phyloP scores from a whole-genome alignment of 2,329 filamentous ascomycete species.

The Alternaria conjuncta region DNA sequence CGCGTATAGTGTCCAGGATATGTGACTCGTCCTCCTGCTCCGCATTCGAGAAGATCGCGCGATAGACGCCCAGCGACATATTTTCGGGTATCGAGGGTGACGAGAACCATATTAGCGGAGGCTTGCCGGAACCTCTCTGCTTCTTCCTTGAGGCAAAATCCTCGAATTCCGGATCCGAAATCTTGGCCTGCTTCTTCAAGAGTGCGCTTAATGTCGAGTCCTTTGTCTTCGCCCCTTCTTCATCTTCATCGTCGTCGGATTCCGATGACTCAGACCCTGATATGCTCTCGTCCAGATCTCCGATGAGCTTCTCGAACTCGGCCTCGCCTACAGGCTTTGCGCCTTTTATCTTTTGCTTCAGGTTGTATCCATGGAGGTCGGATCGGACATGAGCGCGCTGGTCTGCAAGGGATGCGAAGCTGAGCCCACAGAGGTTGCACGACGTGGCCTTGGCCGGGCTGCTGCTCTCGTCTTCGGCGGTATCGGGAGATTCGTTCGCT shows the following conservation, averaged over 20 bases:
- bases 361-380: constrained; percentile 91
- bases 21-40: constrained; percentile 70
- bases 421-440: constrained; percentile 79
- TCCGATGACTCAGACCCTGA: constrained; percentile 83
- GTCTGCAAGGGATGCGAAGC: constrained; percentile 75
- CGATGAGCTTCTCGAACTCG: constrained; percentile 87
- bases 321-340: constrained; percentile 73
- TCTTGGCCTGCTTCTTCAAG: constrained; percentile 80
- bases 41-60: constrained; percentile 74
- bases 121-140: constrained; percentile 66
- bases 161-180: constrained; percentile 65
- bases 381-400: constrained; percentile 87
- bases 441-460: constrained; percentile 67
- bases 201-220: constrained; percentile 77
- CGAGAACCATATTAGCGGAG: constrained; percentile 84
- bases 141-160: constrained; percentile 56
- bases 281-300: constrained; percentile 85
- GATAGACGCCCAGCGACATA: constrained; percentile 83
- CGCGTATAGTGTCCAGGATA: constrained; percentile 71
- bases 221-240: constrained; percentile 57
- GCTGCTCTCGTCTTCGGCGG: constrained; percentile 46
- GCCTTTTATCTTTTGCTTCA: constrained; percentile 87
- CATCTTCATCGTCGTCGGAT: constrained; percentile 72
- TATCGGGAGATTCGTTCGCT: constrained; percentile 39
- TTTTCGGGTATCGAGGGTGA: constrained; percentile 77